These are phyloP conservation scores for Choiromyces venosus DNA, from an alignment of 495 filamentous ascomycete species.

Conservation along the genomic window DNA sequence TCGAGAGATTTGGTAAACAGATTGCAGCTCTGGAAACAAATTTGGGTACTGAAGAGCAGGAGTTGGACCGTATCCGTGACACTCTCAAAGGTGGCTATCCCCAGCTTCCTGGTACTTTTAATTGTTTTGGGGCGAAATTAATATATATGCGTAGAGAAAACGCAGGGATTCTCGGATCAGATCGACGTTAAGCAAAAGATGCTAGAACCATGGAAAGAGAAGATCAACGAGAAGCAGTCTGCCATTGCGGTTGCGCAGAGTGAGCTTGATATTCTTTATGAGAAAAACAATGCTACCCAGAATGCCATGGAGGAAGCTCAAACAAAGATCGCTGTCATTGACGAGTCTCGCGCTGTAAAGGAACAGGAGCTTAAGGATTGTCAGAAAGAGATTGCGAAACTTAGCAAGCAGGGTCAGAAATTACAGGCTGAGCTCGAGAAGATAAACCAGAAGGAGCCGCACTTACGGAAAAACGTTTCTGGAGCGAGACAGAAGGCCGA, in stretches of 20 bases:
- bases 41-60: slow-evolving; percentile 71
- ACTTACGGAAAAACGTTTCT: slow-evolving; percentile 72
- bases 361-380: slow-evolving; percentile 68
- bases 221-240: slow-evolving; percentile 91
- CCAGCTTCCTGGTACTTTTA: neutral
- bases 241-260: slow-evolving; percentile 89
- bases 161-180: slow-evolving; percentile 84
- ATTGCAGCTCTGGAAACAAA: slow-evolving; percentile 65
- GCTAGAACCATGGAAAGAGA: slow-evolving; percentile 92
- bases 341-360: slow-evolving; percentile 64
- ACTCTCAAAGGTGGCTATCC: slow-evolving; percentile 63
- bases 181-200: slow-evolving; percentile 89
- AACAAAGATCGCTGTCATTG: slow-evolving; percentile 65
- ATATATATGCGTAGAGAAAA: slow-evolving; percentile 54
- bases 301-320: slow-evolving; percentile 79
- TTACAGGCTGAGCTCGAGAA: slow-evolving; percentile 66
- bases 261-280: slow-evolving; percentile 83
- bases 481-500: slow-evolving; percentile 87
- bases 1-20: slow-evolving; percentile 66
- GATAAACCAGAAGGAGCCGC: slow-evolving; percentile 68
- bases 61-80: slow-evolving; percentile 73
- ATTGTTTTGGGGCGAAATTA: neutral
- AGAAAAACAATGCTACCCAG: slow-evolving; percentile 79
- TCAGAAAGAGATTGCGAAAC: slow-evolving; percentile 60
- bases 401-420: slow-evolving; percentile 69